Evolutionary conservation across 2,329 filamentous ascomycete genomes (phyloP).

Genomic region (Ophiostoma australiae): DNA sequence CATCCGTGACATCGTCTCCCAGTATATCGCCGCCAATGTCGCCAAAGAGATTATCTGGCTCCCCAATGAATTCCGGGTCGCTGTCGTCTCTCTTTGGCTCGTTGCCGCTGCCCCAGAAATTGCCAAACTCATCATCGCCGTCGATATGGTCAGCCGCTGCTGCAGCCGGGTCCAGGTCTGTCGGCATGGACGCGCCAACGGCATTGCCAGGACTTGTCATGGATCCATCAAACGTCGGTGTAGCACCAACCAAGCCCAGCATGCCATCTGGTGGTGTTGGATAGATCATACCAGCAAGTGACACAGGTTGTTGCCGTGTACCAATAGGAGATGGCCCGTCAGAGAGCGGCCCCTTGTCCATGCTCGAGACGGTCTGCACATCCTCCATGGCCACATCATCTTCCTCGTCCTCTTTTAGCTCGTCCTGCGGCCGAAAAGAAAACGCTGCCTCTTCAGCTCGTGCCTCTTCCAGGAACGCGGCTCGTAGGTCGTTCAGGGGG

Average conservation of each 20-base stretch:
- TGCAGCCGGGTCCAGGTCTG: constrained; percentile 38
- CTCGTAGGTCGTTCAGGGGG: constrained; percentile 23
- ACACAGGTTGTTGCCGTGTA: constrained; percentile 46
- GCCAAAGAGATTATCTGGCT: constrained; percentile 57
- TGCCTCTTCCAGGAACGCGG: constrained; percentile 23
- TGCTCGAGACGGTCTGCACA: constrained; percentile 15
- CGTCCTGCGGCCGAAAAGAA: neutral
- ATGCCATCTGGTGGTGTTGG: constrained; percentile 66
- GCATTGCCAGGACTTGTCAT: constrained; percentile 48
- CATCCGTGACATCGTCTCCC: constrained; percentile 73
- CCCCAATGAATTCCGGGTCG: constrained; percentile 42
- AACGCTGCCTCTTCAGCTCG: constrained; percentile 20
- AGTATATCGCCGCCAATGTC: constrained; percentile 67
- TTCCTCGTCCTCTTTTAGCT: constrained; percentile 6
- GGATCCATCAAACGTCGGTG: constrained; percentile 53
- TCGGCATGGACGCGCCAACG: constrained; percentile 35
- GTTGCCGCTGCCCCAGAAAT: constrained; percentile 42
- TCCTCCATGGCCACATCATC: constrained; percentile 26
- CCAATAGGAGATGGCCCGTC: constrained; percentile 43
- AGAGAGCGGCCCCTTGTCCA: constrained; percentile 19
- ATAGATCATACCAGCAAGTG: constrained; percentile 47
- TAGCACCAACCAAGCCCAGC: constrained; percentile 49
- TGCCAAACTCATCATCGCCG: constrained; percentile 33
- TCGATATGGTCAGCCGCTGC: constrained; percentile 30
- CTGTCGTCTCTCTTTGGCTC: constrained; percentile 45